Evolutionary conservation across 1,284 basidiomycete species (phyloP), one percentile per base, ranked within the genome.

Genomic region (Trametes versicolor): DNA sequence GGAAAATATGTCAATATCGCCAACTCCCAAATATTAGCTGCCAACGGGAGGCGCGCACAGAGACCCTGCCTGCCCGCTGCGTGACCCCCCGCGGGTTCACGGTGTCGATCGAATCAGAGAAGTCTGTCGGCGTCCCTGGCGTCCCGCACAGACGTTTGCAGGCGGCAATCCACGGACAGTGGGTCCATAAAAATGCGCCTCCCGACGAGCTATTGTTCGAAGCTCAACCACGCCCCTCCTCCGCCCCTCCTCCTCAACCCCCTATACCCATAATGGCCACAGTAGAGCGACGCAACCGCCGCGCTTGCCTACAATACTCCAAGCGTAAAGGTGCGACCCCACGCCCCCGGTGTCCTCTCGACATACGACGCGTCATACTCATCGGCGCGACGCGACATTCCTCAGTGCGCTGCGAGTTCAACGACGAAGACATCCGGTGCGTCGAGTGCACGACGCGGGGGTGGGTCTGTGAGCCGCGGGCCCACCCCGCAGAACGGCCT

Each of bases 371-470:
- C 37, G 41, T 37, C 43, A 5, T 36, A 21, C 57, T 51, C 32
- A 58, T 36, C 19, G 17, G 41, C 36, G 29, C 3, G 37, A 43
- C 25, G 21, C 50, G 17, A 32, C 29, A n/a, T n/a, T n/a, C 32
- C 25, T 2, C 64, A 69, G 67, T 69, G 13, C 61, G 59, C 23
- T 69, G 67, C 60, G 49, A 60, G 34, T 23, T 27, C n/a, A 36
- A 21, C 8, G 59, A 60, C 4, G 67, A 58, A 12, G 37, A 37
- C 10, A 12, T 9, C 4, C 39, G 39, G 6, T 69, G 68, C 60
- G 34, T 34, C 13, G 60, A 66, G 27, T 69, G 68, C 49, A 10
- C 9, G n/a, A 58, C 32, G 19, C 56, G 58, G 1, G 17, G 27
- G 19, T 21, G 52, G 10, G 5, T 1, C 1, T 69, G 67, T 53